Evolutionary conservation across 2,329 filamentous ascomycete species (phyloP), one percentile per base, ranked within the genome.

Genomic region (Hymenoscyphus infarciens): DNA sequence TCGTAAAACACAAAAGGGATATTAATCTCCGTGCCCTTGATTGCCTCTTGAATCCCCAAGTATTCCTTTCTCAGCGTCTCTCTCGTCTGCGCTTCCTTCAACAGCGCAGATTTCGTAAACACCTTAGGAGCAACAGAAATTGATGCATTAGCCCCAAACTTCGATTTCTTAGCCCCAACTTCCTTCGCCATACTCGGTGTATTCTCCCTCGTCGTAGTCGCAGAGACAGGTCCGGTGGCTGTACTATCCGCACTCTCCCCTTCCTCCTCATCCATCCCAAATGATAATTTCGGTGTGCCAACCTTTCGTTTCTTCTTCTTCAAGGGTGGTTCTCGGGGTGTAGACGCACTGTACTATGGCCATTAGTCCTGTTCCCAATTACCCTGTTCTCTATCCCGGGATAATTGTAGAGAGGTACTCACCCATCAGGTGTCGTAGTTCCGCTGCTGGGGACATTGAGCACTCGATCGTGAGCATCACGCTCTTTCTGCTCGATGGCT

Each of bases 1-100:
- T 98, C 94, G 77, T 97, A 98, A 74, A 98, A 98, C 3, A 98
- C 91, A 75, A 98, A 99, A 0, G 95, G 95, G 35, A 99, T 88
- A 16, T 90, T 83, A 61, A 99, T 90, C 72, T 97, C 93, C 8
- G 92, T 93, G 22, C 86, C 86, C 77, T 96, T 97, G 68, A 98
- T 90, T 0, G 87, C 86, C 65, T 96, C 91, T 74, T 97, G 95
- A 63, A 94, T 83, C 10, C 80, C 80, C 55, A 96, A 75, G 71
- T 97, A 99, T 72, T 98, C 88, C 65, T 88, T 90, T 10, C 90
- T 83, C 57, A 94, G 78, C 15, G 83, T 77, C 70, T 95, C 91
- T 66, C 90, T 83, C 67, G 92, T 86, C 61, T 89, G 84, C 3
- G 92, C 90, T 75, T 97, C 94, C 27, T 87, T 86, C 45, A 92